Base-by-base conservation (phyloP, 192 early-diverging fungal species). In the Lobosporangium transversale region DNA sequence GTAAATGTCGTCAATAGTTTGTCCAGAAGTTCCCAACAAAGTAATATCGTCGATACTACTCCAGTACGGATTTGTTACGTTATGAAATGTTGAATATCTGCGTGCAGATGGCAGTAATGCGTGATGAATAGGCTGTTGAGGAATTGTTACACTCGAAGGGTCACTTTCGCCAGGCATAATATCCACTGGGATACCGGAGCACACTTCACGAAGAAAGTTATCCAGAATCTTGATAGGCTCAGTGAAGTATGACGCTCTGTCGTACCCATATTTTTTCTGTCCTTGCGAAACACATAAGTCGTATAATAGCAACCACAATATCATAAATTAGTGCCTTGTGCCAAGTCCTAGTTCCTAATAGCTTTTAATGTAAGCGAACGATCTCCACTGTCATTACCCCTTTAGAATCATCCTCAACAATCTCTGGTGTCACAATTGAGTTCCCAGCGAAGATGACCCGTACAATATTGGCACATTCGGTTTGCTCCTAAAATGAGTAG, bases 1-100 rank as follows among this genome's bases (percentile, higher is more conserved):
- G 68, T 73, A 86, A 32, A 97, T 87, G 59, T 97, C 96, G 68
- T 95, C 93, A 30, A 99, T 58, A 23, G 87, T 93, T 79, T 99
- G 97, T 11, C 97, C 97, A 0, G 92, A 88, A 1, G 87, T 87
- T 18, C 90, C 94, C 42, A 97, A 78, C 50, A 96, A 53, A 3
- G 90, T 94, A 33, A 54, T 59, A 49, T 86, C 87, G 50, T 90
- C 92, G n/a, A 97, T 45, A 11, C 89, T 75, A 20, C 84, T 81
- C 74, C 83, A 83, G 53, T 90, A 89, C 8, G 97, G 97, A 70
- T 99, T 99, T 11, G 94, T 94, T 0, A 89, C 85, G 26, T 78
- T 68, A 11, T 81, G 60, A 62, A 96, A 93, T 11, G 84, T 88
- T 6, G 90, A 88, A 42, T 83, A 88, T 55, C 79, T 62, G 11